Evolutionary conservation across 129 eudicot genomes (phyloP).

Genomic region (Helianthus annuus): DNA sequence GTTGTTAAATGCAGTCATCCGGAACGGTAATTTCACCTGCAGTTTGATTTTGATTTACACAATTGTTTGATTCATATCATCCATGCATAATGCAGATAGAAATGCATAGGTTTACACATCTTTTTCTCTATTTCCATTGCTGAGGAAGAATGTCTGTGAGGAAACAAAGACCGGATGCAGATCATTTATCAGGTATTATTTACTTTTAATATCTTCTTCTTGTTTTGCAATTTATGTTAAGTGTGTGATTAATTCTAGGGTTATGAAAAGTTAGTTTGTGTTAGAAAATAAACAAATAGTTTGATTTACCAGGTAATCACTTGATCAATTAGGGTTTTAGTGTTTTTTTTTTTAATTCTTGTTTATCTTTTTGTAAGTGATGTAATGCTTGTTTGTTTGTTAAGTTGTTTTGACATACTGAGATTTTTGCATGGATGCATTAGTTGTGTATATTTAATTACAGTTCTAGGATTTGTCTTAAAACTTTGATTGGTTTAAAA

Average conservation of each 20-base stretch:
- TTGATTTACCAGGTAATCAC: no score
- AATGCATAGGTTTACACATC: slow-evolving; percentile 24
- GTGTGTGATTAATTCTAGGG: slow-evolving; percentile 16
- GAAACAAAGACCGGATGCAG: slow-evolving; percentile 16
- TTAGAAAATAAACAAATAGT: background rate
- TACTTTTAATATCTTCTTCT: background rate
- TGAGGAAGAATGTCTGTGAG: slow-evolving; percentile 30
- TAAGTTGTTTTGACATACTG: background rate
- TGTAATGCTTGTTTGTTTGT: background rate
- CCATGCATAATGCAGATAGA: slow-evolving; percentile 25
- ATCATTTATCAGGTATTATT: slow-evolving; percentile 20
- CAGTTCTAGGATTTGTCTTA: background rate
- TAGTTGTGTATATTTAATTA: background rate
- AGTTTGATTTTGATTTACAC: slow-evolving; percentile 3
- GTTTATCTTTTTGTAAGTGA: slow-evolving; percentile 8
- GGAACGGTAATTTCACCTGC: slow-evolving; percentile 27
- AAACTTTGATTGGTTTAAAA: background rate
- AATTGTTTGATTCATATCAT: background rate
- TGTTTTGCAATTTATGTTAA: slow-evolving; percentile 10
- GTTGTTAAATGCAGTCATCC: slow-evolving; percentile 13
- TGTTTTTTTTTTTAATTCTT: no score
- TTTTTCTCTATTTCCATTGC: slow-evolving; percentile 16
- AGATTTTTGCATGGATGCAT: background rate
- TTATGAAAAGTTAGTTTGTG: slow-evolving; percentile 4
- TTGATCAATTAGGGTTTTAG: background rate